Base-by-base conservation (phyloP, 768 basidiomycete genomes). In the Ephemerocybe angulata region DNA sequence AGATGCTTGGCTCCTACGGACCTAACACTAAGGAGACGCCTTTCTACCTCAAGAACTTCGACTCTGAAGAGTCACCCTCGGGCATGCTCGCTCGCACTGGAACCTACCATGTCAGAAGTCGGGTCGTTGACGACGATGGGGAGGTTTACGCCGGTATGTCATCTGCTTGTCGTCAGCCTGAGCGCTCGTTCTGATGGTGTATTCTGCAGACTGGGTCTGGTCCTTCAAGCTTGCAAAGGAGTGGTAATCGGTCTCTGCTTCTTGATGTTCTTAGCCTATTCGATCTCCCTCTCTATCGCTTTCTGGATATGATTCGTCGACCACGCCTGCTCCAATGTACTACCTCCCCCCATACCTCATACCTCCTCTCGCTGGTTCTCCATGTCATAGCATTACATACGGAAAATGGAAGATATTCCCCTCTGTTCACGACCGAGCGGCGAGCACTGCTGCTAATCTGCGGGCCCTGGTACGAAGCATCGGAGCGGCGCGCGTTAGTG, bases 1-100 rank as follows among this genome's bases (percentile, higher is more conserved):
- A 88, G 62, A 98, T 98, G 96, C 80, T 98, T 21, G 96, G 96
- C 17, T 94, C 92, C 3, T 97, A 93, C 67, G 89, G 91, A 2
- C 90, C 93, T 17, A 73, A 78, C 53, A 75, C 85, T n/a, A 61
- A 75, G 2, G 83, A 80, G 30, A 76, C 85, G 24, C 66, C 88
- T 4, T 41, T 41, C 38, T 88, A 94, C 64, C 71, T 63, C 60
- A 93, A 92, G 71, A 80, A 86, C 63, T 91, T 93, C 69, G 86
- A 86, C 4, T 70, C 84, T 1, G 88, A 88, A 55, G 80, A 83
- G 60, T 81, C 84, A 17, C 83, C 79, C 1, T 88, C 89, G 40
- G 96, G 96, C 13, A 74, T 90, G 75, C 48, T 97, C 21, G 94
- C 92, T 50, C 89, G 96, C 49, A 77, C 80, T 29, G 94, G 93